Evolutionary conservation across 169 alveolate species (phyloP).

Genomic region (Eimeria praecox): DNA sequence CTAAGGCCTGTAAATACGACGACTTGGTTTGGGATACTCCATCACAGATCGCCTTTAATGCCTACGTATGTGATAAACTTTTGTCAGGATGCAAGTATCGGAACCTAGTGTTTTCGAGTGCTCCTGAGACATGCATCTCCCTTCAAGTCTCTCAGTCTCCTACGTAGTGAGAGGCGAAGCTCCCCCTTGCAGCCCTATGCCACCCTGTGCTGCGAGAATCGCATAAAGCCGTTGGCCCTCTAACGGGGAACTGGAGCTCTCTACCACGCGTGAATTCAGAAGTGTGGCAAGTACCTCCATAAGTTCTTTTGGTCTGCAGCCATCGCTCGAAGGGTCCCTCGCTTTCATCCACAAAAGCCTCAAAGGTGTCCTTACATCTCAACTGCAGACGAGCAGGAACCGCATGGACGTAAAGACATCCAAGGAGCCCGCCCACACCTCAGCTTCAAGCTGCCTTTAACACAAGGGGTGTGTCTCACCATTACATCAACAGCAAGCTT

Average conservation of each 20-base stretch:
- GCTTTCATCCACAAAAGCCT: constrained; percentile 70
- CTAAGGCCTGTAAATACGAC: not conserved
- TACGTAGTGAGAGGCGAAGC: not conserved
- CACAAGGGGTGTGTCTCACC: constrained; percentile 42
- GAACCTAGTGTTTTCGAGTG: not conserved
- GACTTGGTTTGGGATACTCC: not conserved
- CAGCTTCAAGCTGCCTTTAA: not conserved
- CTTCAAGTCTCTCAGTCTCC: not conserved
- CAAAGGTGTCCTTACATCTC: constrained; percentile 65
- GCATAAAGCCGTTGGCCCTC: not conserved
- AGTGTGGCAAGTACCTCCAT: constrained; percentile 58
- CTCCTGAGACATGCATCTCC: not conserved
- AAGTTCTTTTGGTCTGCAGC: constrained; percentile 63
- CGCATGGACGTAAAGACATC: not conserved
- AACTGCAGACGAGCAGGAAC: not conserved
- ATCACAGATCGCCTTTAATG: not conserved
- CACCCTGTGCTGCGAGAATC: not conserved
- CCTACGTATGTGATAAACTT: not conserved
- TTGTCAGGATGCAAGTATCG: no score
- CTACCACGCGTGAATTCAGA: not conserved
- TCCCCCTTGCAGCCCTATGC: not conserved
- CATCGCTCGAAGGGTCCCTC: constrained; percentile 72
- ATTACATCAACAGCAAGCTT: constrained; percentile 81
- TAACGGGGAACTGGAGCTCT: not conserved
- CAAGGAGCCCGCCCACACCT: not conserved